These are phyloP conservation scores for Podaxis sp. DNA, from an alignment of 768 basidiomycete genomes.

Conservation along the genomic window DNA sequence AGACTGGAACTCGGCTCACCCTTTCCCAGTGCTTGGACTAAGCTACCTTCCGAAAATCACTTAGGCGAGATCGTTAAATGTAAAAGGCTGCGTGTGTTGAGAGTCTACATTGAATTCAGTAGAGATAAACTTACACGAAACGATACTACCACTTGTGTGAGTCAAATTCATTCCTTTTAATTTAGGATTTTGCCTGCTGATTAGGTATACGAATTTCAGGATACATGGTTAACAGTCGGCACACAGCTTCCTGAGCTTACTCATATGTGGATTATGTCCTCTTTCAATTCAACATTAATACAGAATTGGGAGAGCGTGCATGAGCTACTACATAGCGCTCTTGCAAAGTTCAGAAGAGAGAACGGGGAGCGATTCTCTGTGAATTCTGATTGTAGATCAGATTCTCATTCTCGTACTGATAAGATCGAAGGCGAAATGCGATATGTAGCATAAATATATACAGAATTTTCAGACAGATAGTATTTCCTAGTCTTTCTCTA, in stretches of 20 bases:
- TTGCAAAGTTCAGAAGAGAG: neutral
- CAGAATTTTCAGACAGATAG: no score
- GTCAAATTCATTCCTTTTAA: neutral
- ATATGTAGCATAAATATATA: no score
- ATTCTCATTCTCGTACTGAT: neutral
- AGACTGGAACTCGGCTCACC: neutral
- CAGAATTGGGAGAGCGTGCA: neutral
- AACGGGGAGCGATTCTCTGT: neutral
- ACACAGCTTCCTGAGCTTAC: neutral
- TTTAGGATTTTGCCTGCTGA: neutral
- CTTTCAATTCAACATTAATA: neutral
- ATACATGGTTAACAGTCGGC: neutral
- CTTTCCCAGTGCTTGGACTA: neutral
- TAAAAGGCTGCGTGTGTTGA: neutral
- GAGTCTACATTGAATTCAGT: neutral
- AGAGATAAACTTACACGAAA: neutral
- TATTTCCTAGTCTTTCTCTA: no score
- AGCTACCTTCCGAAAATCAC: neutral
- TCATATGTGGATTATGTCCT: neutral
- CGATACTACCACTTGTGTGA: neutral
- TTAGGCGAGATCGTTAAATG: neutral
- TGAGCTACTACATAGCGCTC: neutral
- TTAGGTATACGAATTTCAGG: neutral
- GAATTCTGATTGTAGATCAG: neutral
- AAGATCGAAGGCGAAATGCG: no score